phyloP scores from a whole-genome alignment of 257 asterid genomes.

The Solanum arcanum region DNA sequence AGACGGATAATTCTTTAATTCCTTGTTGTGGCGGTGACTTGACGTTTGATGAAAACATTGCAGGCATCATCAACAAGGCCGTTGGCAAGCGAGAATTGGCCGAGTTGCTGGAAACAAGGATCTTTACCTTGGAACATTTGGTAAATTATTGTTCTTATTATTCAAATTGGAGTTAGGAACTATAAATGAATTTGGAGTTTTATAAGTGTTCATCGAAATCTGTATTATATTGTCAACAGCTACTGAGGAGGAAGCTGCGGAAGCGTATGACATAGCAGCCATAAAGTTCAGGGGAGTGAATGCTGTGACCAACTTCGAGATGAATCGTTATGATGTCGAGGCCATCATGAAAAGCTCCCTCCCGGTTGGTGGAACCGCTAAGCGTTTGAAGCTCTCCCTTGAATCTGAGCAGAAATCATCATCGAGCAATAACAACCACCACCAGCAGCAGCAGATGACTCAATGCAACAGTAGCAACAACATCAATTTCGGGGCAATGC shows the following conservation, averaged over 20 bases:
- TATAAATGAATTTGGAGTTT: background rate
- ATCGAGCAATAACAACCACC: background rate
- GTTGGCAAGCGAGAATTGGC: slow-evolving; percentile 99
- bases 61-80: slow-evolving; percentile 99
- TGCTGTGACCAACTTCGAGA: slow-evolving; percentile 88
- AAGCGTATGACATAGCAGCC: slow-evolving; percentile 94
- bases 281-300: slow-evolving; percentile 80
- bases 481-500: slow-evolving; percentile 50
- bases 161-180: background rate
- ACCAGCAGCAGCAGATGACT: slow-evolving; percentile 19
- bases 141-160: slow-evolving; percentile 14
- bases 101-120: slow-evolving; percentile 96
- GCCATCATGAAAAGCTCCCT: slow-evolving; percentile 76
- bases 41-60: background rate
- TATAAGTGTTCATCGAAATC: background rate
- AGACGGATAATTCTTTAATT: background rate
- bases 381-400: slow-evolving; percentile 59
- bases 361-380: slow-evolving; percentile 76
- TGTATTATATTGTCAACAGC: slow-evolving; percentile 22
- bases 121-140: slow-evolving; percentile 88
- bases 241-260: slow-evolving; percentile 99
- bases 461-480: slow-evolving; percentile 28
- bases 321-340: slow-evolving; percentile 80
- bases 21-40: background rate
- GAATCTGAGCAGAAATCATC: slow-evolving; percentile 43